A percentile compares a stretch with the other conserved stretches of the same genome.
Evolutionary conservation across 306 rosid genomes (phyloP).

Genomic region (Cicer judaicum): DNA sequence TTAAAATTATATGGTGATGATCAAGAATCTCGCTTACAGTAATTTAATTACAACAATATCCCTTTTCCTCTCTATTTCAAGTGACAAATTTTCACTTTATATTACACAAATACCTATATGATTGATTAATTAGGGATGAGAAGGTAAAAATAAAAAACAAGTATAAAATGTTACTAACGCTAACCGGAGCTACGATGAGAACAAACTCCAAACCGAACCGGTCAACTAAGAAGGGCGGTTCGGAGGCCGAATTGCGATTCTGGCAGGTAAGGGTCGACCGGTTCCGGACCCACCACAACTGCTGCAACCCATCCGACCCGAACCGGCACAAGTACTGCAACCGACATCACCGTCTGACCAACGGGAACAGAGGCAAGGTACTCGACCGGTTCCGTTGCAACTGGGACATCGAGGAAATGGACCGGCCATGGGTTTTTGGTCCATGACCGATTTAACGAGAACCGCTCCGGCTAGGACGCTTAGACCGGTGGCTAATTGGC

Average conservation of each 20-base stretch:
- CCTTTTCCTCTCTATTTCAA: conserved; percentile 24
- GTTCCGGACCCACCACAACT: conserved; percentile 93
- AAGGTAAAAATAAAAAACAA: background rate
- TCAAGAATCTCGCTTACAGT: conserved; percentile 29
- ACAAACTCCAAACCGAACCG: background rate
- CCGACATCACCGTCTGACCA: conserved; percentile 94
- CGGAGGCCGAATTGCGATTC: conserved; percentile 56
- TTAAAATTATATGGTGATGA: conserved; percentile 15
- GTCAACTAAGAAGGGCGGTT: conserved; percentile 55
- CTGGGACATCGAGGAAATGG: conserved; percentile 71
- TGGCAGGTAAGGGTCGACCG: conserved; percentile 79
- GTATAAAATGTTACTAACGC: conserved; percentile 27
- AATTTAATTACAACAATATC: conserved; percentile 28
- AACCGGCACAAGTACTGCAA: conserved; percentile 81
- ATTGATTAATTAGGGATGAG: background rate
- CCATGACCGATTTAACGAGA: conserved; percentile 76
- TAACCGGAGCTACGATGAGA: background rate
- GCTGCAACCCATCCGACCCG: conserved; percentile 76
- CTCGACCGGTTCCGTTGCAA: conserved; percentile 90
- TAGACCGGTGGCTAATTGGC: conserved; percentile 86
- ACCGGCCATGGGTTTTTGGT: conserved; percentile 88
- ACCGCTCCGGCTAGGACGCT: conserved; percentile 88
- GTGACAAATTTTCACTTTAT: conserved; percentile 37
- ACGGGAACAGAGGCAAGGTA: conserved; percentile 80
- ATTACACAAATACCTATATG: conserved; percentile 37